Evolutionary conservation across 768 basidiomycete genomes (phyloP).

Genomic region (Neoboletus subvelutipes): DNA sequence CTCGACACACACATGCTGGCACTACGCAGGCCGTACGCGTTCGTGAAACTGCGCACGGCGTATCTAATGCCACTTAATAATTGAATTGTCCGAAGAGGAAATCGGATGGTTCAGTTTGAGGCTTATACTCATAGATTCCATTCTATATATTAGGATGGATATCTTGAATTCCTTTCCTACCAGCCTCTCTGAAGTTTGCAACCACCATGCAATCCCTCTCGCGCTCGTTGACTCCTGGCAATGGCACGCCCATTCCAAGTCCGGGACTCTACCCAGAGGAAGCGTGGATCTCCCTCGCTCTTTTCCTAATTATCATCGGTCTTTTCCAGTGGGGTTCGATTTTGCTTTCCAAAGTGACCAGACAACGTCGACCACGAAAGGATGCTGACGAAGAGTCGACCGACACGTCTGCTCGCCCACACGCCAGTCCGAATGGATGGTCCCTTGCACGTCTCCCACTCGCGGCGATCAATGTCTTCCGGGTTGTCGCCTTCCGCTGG

Average conservation of each 20-base stretch:
- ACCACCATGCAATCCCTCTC: constrained; percentile 1
- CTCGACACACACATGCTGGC: not conserved
- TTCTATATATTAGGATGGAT: constrained; percentile 5
- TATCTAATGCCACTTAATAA: no score
- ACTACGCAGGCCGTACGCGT: not conserved
- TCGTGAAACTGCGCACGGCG: not conserved
- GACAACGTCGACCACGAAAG: not conserved
- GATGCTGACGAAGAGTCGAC: constrained; percentile 20
- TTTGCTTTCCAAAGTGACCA: constrained; percentile 20
- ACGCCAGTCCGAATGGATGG: constrained; percentile 33
- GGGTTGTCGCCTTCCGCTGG: constrained; percentile 49
- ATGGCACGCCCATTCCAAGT: no score
- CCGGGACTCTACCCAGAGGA: not conserved
- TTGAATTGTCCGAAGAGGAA: not conserved
- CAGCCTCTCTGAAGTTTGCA: not conserved
- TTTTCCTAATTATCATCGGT: constrained; percentile 20
- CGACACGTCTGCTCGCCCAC: not conserved
- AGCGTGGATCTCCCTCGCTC: constrained; percentile 19
- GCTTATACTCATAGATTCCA: no score
- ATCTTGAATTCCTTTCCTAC: not conserved
- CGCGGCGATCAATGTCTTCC: constrained; percentile 44
- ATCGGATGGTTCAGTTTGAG: not conserved
- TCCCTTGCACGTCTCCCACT: constrained; percentile 38
- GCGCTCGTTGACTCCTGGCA: not conserved
- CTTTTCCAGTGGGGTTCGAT: constrained; percentile 28